Conservation (phyloP, 2,329 filamentous ascomycete genomes). For the Huntiella moniliformis region DNA sequence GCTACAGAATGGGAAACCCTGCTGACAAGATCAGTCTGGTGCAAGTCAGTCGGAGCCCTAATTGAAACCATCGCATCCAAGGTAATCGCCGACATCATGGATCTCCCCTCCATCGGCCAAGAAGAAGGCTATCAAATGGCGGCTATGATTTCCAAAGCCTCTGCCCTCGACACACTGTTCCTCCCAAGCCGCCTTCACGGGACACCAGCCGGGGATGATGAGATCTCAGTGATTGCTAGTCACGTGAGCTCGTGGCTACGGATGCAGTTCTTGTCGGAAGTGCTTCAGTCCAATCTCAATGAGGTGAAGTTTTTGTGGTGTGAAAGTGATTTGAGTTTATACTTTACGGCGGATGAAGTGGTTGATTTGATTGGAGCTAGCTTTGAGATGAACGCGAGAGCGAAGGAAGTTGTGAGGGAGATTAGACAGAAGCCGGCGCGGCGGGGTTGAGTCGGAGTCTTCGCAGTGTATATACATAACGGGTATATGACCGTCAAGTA, state of each 20-base stretch:
- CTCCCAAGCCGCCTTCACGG: slow-evolving; percentile 24
- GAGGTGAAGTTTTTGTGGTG: slow-evolving; percentile 46
- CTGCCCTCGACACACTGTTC: slow-evolving; percentile 41
- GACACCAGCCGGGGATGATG: slow-evolving; percentile 17
- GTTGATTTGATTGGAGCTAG: slow-evolving; percentile 43
- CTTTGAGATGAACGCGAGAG: slow-evolving; percentile 43
- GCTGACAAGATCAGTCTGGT: slow-evolving; percentile 41
- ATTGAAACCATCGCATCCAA: slow-evolving; percentile 40
- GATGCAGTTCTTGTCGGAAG: slow-evolving; percentile 44
- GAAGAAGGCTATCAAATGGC: slow-evolving; percentile 46
- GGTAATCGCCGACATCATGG: slow-evolving; percentile 41
- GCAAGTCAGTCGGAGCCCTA: slow-evolving; percentile 41
- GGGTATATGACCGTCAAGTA: neutral
- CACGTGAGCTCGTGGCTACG: slow-evolving; percentile 44
- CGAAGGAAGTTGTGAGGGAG: slow-evolving; percentile 38
- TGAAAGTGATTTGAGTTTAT: slow-evolving; percentile 45
- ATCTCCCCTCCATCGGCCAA: slow-evolving; percentile 40
- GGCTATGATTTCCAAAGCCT: slow-evolving; percentile 36
- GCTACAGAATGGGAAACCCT: slow-evolving; percentile 39
- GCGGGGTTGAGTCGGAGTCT: neutral
- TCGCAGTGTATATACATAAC: neutral
- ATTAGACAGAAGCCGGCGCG: slow-evolving; percentile 33
- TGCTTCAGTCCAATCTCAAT: slow-evolving; percentile 46
- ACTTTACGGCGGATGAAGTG: slow-evolving; percentile 42
- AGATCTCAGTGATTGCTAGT: slow-evolving; percentile 37